These are phyloP conservation scores for Aspergillus tubingensis DNA, from an alignment of 2,329 filamentous ascomycete species.

Conservation along the genomic window DNA sequence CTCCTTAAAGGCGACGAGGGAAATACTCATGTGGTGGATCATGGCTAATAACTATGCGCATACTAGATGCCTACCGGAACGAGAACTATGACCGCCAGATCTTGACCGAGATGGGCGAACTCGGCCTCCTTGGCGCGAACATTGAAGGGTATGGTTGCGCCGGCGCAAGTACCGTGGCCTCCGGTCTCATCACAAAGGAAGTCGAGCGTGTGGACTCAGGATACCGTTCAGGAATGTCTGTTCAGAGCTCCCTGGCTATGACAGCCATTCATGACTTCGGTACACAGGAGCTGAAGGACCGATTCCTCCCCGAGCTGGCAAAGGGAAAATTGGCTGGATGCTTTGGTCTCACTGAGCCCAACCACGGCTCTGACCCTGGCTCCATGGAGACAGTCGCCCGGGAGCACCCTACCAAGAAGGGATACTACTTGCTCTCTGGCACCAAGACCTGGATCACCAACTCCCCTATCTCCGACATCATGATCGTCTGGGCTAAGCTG, in stretches of 20 bases:
- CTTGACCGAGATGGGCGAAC: constrained; percentile 85
- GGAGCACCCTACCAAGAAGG: constrained; percentile 79
- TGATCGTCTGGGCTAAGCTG: constrained; percentile 91
- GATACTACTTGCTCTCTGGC: constrained; percentile 76
- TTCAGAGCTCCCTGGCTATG: constrained; percentile 92
- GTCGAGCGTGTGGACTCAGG: constrained; percentile 90
- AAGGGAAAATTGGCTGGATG: constrained; percentile 80
- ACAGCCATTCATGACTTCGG: constrained; percentile 88
- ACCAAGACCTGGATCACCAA: constrained; percentile 97
- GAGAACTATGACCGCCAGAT: constrained; percentile 86
- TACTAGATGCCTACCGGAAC: constrained; percentile 76
- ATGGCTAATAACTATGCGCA: neutral
- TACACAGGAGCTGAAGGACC: constrained; percentile 82
- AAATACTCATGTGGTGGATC: neutral
- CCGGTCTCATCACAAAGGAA: constrained; percentile 85
- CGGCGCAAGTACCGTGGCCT: constrained; percentile 81
- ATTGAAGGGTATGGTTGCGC: constrained; percentile 88
- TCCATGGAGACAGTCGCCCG: constrained; percentile 88
- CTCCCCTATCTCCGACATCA: constrained; percentile 81
- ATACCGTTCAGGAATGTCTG: constrained; percentile 89
- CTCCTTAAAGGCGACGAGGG: too few species aligned
- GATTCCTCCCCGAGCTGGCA: constrained; percentile 76
- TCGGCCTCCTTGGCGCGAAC: constrained; percentile 83
- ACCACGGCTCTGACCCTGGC: constrained; percentile 88
- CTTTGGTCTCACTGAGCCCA: constrained; percentile 89